Conservation (phyloP, 1,284 basidiomycete species). For the Neolentinus lepideus region DNA sequence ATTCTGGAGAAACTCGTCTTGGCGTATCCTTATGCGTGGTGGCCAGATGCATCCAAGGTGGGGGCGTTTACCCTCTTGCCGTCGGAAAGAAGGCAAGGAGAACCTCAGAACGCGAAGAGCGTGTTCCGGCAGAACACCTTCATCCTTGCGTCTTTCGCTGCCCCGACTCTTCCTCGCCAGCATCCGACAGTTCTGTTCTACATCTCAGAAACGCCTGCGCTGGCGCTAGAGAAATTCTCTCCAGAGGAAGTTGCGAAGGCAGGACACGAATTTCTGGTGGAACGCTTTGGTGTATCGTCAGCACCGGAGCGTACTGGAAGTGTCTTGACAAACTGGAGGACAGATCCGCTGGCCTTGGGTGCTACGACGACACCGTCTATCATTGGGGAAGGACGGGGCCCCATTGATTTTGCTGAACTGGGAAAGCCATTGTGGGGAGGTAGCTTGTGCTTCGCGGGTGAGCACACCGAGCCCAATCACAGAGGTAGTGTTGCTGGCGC, state of each 20-base stretch:
- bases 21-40: slow-evolving; percentile 12
- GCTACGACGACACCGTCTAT: slow-evolving; percentile 11
- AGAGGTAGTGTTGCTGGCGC: slow-evolving; percentile 13
- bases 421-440: slow-evolving; percentile 13
- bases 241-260: slow-evolving; percentile 6
- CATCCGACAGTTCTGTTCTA: slow-evolving; percentile 10
- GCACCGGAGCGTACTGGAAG: not conserved
- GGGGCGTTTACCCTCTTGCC: slow-evolving; percentile 10
- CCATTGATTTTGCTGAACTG: slow-evolving; percentile 13
- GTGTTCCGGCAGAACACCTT: slow-evolving; percentile 7
- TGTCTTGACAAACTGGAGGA: slow-evolving; percentile 8
- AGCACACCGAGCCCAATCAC: slow-evolving; percentile 13
- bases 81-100: not conserved
- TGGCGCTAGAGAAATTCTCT: slow-evolving; percentile 3
- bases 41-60: slow-evolving; percentile 8
- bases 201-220: slow-evolving; percentile 7
- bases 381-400: slow-evolving; percentile 8
- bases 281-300: slow-evolving; percentile 1
- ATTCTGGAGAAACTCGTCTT: slow-evolving; percentile 12
- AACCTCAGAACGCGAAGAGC: not conserved
- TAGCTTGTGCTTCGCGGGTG: slow-evolving; percentile 13
- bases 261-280: slow-evolving; percentile 8
- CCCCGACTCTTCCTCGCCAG: slow-evolving; percentile 6
- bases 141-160: slow-evolving; percentile 8
- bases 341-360: slow-evolving; percentile 10